phyloP scores from a whole-genome alignment of 164 flowering plant species.

The Saururus chinensis region DNA sequence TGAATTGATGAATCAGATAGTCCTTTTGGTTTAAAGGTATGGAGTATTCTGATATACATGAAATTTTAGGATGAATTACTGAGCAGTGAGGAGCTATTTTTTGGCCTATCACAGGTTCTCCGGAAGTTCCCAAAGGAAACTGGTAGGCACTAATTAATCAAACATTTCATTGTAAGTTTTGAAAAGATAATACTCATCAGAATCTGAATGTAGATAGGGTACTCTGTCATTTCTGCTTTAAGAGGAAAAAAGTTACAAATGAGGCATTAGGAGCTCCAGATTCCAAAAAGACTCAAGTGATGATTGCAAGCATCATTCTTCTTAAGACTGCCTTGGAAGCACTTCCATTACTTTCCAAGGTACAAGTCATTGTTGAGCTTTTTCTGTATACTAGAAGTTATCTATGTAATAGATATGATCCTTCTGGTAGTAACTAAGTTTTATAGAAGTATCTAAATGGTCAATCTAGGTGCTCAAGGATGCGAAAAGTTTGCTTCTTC shows the following conservation, averaged over 20 bases:
- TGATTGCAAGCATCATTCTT: slow-evolving; percentile 88
- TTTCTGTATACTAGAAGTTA: neutral
- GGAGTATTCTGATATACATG: neutral
- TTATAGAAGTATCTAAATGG: neutral
- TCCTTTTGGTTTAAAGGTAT: neutral
- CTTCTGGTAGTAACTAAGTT: neutral
- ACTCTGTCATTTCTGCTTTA: slow-evolving; percentile 97
- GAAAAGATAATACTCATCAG: neutral
- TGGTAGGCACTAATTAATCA: slow-evolving; percentile 30
- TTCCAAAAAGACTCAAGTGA: slow-evolving; percentile 67
- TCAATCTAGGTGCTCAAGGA: slow-evolving; percentile 74
- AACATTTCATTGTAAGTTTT: neutral
- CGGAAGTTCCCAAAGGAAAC: slow-evolving; percentile 98
- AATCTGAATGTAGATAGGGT: slow-evolving; percentile 61
- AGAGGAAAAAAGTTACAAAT: slow-evolving; percentile 77
- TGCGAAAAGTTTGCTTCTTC: slow-evolving; percentile 79
- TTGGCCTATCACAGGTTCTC: slow-evolving; percentile 86
- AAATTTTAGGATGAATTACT: slow-evolving; percentile 82
- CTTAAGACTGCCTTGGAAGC: slow-evolving; percentile 95
- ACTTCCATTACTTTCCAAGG: slow-evolving; percentile 84
- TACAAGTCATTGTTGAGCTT: slow-evolving; percentile 6
- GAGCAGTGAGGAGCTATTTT: slow-evolving; percentile 95
- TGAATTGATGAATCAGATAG: no score
- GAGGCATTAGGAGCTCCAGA: slow-evolving; percentile 44
- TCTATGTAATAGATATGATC: neutral